Evolutionary conservation across 441 rosid species (phyloP).

Genomic region (Adansonia gregorii): DNA sequence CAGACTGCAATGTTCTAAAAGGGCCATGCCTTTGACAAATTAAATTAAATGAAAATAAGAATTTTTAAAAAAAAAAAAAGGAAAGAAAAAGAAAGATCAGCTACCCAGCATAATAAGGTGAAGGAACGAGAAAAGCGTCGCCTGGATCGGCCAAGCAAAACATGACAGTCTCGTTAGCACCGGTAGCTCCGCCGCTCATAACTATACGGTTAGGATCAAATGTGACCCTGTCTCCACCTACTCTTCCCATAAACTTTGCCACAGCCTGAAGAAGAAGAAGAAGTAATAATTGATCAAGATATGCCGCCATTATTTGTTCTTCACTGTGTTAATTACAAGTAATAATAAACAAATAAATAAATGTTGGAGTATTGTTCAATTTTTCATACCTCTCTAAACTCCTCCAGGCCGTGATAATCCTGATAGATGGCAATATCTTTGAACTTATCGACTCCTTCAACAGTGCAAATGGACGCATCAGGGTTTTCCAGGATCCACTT

Average conservation of each 20-base stretch:
- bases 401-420: slow-evolving; percentile 62
- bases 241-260: slow-evolving; percentile 56
- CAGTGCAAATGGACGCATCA: slow-evolving; percentile 58
- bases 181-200: slow-evolving; percentile 71
- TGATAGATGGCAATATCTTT: slow-evolving; percentile 55
- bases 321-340: background rate
- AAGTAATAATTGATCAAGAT: background rate
- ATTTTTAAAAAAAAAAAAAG: too few relatives aligned
- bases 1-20: background rate
- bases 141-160: slow-evolving; percentile 68
- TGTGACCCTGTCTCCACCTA: slow-evolving; percentile 44
- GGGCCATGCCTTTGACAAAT: background rate
- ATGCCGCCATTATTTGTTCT: background rate
- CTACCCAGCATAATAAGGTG: slow-evolving; percentile 66
- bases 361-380: background rate
- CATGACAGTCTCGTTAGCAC: slow-evolving; percentile 59
- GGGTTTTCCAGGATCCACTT: slow-evolving; percentile 58
- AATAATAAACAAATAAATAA: background rate
- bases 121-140: slow-evolving; percentile 61
- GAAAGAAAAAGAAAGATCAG: background rate
- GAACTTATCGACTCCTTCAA: slow-evolving; percentile 51
- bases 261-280: slow-evolving; percentile 40
- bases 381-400: slow-evolving; percentile 44
- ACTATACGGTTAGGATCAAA: slow-evolving; percentile 56
- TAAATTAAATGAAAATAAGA: background rate